Evolutionary conservation across 352 stramenopile genomes (phyloP).

Genomic region (Phytopythium kandeliae): DNA sequence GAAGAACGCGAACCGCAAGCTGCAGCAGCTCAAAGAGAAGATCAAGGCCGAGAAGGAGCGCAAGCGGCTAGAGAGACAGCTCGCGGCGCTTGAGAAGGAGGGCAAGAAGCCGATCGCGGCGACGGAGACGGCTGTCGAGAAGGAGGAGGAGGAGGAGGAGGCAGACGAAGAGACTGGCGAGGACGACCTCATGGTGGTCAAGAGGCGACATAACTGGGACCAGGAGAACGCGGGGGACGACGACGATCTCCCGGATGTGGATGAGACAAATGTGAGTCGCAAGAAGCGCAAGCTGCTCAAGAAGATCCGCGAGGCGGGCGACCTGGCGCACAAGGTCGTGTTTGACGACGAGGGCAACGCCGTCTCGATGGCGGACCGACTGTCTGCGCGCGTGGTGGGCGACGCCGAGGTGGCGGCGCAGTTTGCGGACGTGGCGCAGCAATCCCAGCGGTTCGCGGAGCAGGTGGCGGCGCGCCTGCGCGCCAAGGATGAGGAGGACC

Average conservation of each 20-base stretch:
- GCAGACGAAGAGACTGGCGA: constrained; percentile 21
- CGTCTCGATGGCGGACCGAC: constrained; percentile 49
- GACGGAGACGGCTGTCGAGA: constrained; percentile 14
- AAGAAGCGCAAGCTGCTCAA: constrained; percentile 78
- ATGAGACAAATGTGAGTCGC: constrained; percentile 41
- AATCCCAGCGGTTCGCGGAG: constrained; percentile 56
- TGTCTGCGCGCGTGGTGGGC: constrained; percentile 38
- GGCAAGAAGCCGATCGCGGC: neutral
- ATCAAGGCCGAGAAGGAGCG: constrained; percentile 96
- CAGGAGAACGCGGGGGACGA: constrained; percentile 40
- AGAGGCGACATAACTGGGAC: constrained; percentile 85
- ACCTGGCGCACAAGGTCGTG: constrained; percentile 72
- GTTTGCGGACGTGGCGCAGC: constrained; percentile 62
- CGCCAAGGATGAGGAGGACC: constrained; percentile 77
- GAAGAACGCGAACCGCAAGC: constrained; percentile 97
- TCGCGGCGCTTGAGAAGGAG: constrained; percentile 34
- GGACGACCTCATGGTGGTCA: constrained; percentile 92
- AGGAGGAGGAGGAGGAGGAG: constrained; percentile 25
- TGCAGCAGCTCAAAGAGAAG: constrained; percentile 97
- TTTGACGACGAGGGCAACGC: constrained; percentile 94
- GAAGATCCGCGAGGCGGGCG: constrained; percentile 76
- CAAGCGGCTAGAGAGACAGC: constrained; percentile 85
- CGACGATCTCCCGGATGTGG: constrained; percentile 44
- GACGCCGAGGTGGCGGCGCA: constrained; percentile 18
- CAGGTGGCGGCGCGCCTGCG: constrained; percentile 63